A percentile compares a stretch with the other conserved stretches of the same genome.
Evolutionary conservation across 768 basidiomycete species (phyloP).

Genomic region (Naganishia onofrii): DNA sequence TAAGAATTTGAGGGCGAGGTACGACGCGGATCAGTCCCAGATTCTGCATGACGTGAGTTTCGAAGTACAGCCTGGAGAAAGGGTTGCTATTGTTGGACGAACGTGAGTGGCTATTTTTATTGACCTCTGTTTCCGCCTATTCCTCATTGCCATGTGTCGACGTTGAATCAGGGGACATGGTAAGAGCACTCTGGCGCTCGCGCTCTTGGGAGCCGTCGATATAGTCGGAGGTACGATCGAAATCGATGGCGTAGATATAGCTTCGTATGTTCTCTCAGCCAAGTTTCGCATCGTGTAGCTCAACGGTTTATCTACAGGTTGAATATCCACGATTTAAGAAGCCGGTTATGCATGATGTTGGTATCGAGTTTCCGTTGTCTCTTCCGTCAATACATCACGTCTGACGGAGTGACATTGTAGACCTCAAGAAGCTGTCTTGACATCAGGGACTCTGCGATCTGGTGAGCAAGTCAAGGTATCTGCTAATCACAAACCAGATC

Average conservation of each 20-base stretch:
- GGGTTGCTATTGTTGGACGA: constrained; percentile 46
- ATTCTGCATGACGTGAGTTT: constrained; percentile 45
- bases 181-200: constrained; percentile 45
- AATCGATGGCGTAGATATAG: constrained; percentile 66
- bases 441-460: constrained; percentile 44
- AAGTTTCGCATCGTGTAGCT: not conserved
- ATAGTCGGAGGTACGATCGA: constrained; percentile 37
- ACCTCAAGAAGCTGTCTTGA: constrained; percentile 49
- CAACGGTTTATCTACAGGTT: not conserved
- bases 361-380: too few species aligned
- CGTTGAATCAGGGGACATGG: constrained; percentile 32
- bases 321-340: not conserved
- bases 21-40: constrained; percentile 45
- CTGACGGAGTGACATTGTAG: too few species aligned
- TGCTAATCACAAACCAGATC: not conserved
- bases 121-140: too few species aligned
- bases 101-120: constrained; percentile 54
- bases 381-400: too few species aligned
- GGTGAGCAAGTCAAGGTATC: not conserved
- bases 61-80: constrained; percentile 20
- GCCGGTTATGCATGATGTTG: not conserved
- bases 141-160: too few species aligned
- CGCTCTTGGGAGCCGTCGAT: constrained; percentile 45
- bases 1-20: constrained; percentile 39
- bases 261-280: constrained; percentile 56